Percentiles rank a stretch among this genome's conserved stretches.
These are phyloP conservation scores for Fusarium begoniae DNA, from an alignment of 2,329 filamentous ascomycete genomes.

Conservation along the genomic window DNA sequence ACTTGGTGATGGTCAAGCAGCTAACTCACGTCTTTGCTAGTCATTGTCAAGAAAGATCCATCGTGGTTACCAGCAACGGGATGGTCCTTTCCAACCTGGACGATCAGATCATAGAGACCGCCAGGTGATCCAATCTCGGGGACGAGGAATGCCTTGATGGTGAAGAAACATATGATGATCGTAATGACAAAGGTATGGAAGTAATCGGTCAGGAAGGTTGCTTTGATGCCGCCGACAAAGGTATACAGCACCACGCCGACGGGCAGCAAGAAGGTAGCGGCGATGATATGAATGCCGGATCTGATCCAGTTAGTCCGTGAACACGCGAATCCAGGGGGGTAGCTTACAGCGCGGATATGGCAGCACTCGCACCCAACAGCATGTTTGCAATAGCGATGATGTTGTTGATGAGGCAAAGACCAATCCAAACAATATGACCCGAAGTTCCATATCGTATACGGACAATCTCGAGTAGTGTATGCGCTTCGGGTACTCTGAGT, in stretches of 20 bases:
- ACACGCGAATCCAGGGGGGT: too few species aligned
- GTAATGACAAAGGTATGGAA: constrained; percentile 64
- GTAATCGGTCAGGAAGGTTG: constrained; percentile 59
- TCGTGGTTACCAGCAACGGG: constrained; percentile 60
- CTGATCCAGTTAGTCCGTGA: constrained; percentile 26
- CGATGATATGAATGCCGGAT: constrained; percentile 60
- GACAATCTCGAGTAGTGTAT: constrained; percentile 63
- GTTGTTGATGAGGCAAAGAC: constrained; percentile 62
- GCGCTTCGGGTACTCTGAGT: constrained; percentile 61
- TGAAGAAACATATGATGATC: constrained; percentile 60
- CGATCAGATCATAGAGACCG: constrained; percentile 60
- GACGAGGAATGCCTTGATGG: constrained; percentile 55
- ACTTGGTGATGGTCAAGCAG: too few species aligned
- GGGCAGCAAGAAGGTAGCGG: constrained; percentile 56
- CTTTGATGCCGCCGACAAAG: constrained; percentile 52
- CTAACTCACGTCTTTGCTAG: constrained; percentile 55
- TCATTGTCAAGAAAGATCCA: constrained; percentile 65
- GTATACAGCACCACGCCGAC: constrained; percentile 52
- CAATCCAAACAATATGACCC: constrained; percentile 62
- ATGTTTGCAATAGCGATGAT: constrained; percentile 63
- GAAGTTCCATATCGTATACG: constrained; percentile 58
- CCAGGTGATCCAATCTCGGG: constrained; percentile 59
- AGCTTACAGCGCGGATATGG: constrained; percentile 47
- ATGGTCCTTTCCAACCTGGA: constrained; percentile 53
- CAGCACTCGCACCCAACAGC: constrained; percentile 53